These are phyloP conservation scores for Tulasnella sp. DNA, from an alignment of 768 basidiomycete genomes.

Conservation along the genomic window DNA sequence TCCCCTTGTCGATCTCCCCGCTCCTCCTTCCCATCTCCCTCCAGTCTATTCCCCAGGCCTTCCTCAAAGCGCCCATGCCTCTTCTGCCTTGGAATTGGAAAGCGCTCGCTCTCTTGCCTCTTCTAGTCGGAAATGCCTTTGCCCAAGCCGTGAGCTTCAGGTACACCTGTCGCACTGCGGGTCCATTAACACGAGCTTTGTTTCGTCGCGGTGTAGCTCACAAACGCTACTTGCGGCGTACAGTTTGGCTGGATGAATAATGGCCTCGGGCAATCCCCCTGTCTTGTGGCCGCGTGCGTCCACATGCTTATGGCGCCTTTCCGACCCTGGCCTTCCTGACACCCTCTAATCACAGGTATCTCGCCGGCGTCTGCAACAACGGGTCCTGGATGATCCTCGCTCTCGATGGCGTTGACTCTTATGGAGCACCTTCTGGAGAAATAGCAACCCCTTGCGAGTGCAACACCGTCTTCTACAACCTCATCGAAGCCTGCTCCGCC, in stretches of 20 bases:
- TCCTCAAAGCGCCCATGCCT: background rate
- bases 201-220: background rate
- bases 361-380: background rate
- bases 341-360: background rate
- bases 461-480: constrained; percentile 31
- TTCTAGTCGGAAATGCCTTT: background rate
- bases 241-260: constrained; percentile 28
- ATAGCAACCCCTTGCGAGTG: constrained; percentile 26
- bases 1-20: background rate
- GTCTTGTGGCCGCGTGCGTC: constrained; percentile 24
- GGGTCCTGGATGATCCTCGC: constrained; percentile 7
- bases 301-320: background rate
- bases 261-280: constrained; percentile 9
- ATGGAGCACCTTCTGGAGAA: background rate
- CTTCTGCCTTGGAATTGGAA: background rate
- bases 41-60: background rate
- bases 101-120: background rate
- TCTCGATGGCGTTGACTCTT: background rate
- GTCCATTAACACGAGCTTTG: background rate
- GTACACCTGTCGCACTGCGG: background rate
- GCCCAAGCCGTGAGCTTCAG: constrained; percentile 1
- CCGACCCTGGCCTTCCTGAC: background rate
- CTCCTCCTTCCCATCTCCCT: background rate
- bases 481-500: constrained; percentile 23
- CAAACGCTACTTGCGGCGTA: constrained; percentile 9